A percentile compares a stretch with the other conserved stretches of the same genome.
These are phyloP conservation scores for Posidonia australis DNA, from an alignment of 106 monocot species.

Conservation along the genomic window DNA sequence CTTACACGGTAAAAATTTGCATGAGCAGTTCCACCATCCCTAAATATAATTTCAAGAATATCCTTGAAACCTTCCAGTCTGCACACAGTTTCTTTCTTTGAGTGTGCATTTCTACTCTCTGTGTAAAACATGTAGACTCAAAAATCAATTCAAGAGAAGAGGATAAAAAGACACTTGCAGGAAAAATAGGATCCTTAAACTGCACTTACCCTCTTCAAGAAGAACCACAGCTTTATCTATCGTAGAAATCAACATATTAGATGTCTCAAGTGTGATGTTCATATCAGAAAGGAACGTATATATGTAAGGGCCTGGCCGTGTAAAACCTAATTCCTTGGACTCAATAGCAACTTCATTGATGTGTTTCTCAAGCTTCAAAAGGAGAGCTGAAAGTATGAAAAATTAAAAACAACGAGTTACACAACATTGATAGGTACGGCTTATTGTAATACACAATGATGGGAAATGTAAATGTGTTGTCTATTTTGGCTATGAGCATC, in stretches of 20 bases:
- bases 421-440: background rate
- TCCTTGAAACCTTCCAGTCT: constrained; percentile 71
- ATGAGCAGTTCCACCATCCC: constrained; percentile 70
- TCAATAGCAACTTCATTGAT: constrained; percentile 65
- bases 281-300: constrained; percentile 87
- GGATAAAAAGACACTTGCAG: background rate
- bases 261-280: constrained; percentile 75
- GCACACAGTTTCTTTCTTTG: constrained; percentile 41
- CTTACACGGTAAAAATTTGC: constrained; percentile 77
- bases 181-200: background rate
- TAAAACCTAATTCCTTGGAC: constrained; percentile 77
- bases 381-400: constrained; percentile 53
- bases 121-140: constrained; percentile 3
- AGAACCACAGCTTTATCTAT: constrained; percentile 73
- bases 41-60: constrained; percentile 78
- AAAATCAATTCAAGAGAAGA: background rate
- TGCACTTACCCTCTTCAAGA: constrained; percentile 74
- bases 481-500: too few species aligned
- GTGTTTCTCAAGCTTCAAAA: constrained; percentile 71
- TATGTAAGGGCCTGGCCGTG: constrained; percentile 74
- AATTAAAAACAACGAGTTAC: constrained; percentile 1
- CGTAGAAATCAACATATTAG: constrained; percentile 79
- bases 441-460: background rate
- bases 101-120: constrained; percentile 18
- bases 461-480: background rate